Evolutionary conservation across 768 basidiomycete genomes (phyloP).

Genomic region (Termitomyces bulborhizus): DNA sequence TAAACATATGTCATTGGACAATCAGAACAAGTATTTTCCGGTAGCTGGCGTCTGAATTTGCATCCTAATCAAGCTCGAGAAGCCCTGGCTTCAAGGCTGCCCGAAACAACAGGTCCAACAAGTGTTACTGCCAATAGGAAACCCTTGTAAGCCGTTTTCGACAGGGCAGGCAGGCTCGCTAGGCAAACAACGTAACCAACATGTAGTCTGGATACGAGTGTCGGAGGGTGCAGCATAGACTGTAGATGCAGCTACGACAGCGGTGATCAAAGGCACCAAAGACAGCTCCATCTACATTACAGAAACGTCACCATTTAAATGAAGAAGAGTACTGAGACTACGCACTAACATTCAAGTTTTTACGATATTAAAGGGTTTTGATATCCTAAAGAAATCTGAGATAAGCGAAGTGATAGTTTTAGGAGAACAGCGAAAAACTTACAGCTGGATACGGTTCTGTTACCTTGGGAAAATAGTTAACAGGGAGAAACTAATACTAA

Average conservation of each 20-base stretch:
- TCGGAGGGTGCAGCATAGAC: background rate
- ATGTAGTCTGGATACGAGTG: background rate
- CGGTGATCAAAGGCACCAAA: background rate
- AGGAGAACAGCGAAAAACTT: background rate
- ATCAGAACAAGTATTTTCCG: background rate
- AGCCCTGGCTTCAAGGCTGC: background rate
- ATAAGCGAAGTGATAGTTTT: background rate
- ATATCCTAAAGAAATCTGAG: background rate
- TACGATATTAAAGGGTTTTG: background rate
- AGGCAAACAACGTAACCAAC: background rate
- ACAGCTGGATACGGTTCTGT: background rate
- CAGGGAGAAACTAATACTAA: background rate
- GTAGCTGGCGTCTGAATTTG: too few relatives aligned
- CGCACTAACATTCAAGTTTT: background rate
- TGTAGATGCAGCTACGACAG: background rate
- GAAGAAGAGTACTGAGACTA: background rate
- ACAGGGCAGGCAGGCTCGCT: background rate
- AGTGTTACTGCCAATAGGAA: background rate
- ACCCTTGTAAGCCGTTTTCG: background rate
- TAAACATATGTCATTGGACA: background rate
- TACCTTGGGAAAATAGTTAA: background rate
- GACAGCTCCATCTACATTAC: constrained; percentile 15
- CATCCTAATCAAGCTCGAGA: background rate
- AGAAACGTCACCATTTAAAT: constrained; percentile 36
- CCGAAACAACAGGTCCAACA: constrained; percentile 4